Evolutionary conservation across 1,139 yeast species (phyloP), one percentile per base, ranked within the genome.

Genomic region (Hyphopichia buzzinii): DNA sequence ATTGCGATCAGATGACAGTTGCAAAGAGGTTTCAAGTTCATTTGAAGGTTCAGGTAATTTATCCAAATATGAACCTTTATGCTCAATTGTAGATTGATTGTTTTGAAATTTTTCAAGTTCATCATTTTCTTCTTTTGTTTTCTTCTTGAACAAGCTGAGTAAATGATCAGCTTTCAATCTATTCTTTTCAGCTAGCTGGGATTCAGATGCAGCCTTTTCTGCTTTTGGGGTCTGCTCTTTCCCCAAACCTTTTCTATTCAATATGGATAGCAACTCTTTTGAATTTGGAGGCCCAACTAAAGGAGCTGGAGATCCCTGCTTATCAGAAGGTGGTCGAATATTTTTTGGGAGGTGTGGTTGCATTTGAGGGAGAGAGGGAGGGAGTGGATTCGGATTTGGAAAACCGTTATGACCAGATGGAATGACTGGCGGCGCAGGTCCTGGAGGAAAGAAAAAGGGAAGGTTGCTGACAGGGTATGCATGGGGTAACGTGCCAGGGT

Each of bases 181-280:
- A 33, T 63, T 63, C 32, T 46, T 62, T 33, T 33, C 35, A 2
- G 35, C 23, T 4, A 5, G 11, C 8, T 33, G 29, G 3, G 17
- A 14, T 14, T 23, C 29, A 4, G 29, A 26, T 11, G 12, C 17
- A 17, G 53, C 57, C 11, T 56, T 50, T 12, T 56, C 59, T 2
- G 11, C 26, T 16, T 19, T 24, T 4, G 62, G 55, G 23, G 23
- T 19, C 8, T 6, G 10, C 23, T 19, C 23, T 19, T 19, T 19
- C 8, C 23, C 10, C 6, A 6, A 7, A 6, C 8, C 10, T 37
- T 55, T 58, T 24, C 60, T 57, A 26, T 68, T 76, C 45, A 79
- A 60, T 17, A 79, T 64, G 4, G 79, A 72, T 40, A 79, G 61
- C 14, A 79, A 52, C 39, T 78, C 82, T 43, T 69, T 74, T 8